Conservation (phyloP, 805 yeast species). For the Ogataea pignaliae region DNA sequence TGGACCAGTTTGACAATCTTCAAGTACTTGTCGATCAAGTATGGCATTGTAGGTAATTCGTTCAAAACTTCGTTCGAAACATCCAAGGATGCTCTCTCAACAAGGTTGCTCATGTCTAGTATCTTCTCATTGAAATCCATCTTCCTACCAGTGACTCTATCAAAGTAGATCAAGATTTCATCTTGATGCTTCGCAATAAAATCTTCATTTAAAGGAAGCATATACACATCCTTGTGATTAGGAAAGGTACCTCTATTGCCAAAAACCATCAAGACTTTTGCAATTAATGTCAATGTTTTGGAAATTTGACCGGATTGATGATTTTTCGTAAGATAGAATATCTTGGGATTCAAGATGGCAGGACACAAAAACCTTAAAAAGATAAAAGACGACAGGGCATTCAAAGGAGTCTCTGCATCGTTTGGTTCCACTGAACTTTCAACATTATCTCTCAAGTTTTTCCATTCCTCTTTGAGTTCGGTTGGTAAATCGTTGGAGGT, state of each 20-base stretch:
- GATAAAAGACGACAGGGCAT: slow-evolving; percentile 78
- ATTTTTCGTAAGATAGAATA: slow-evolving; percentile 65
- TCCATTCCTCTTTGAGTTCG: slow-evolving; percentile 60
- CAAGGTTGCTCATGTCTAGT: slow-evolving; percentile 51
- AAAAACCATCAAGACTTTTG: slow-evolving; percentile 73
- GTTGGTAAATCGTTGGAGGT: slow-evolving; percentile 75
- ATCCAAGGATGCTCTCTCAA: slow-evolving; percentile 54
- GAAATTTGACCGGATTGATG: slow-evolving; percentile 72
- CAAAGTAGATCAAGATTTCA: slow-evolving; percentile 66
- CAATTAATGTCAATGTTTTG: slow-evolving; percentile 73
- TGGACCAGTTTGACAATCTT: slow-evolving; percentile 55
- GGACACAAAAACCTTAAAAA: slow-evolving; percentile 88
- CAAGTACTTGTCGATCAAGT: slow-evolving; percentile 59
- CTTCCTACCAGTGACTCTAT: slow-evolving; percentile 64
- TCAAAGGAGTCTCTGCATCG: slow-evolving; percentile 47
- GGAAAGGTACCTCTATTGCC: slow-evolving; percentile 70
- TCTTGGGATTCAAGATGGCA: slow-evolving; percentile 83
- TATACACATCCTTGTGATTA: slow-evolving; percentile 82
- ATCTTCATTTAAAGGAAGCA: slow-evolving; percentile 57
- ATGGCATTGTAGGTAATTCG: slow-evolving; percentile 67
- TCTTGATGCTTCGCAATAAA: slow-evolving; percentile 56
- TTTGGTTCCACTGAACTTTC: slow-evolving; percentile 57
- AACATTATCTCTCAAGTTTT: slow-evolving; percentile 56
- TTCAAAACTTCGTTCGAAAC: slow-evolving; percentile 46
- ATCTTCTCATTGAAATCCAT: slow-evolving; percentile 56